Evolutionary conservation across 441 rosid genomes (phyloP).

Genomic region (Macaranga tanarius): DNA sequence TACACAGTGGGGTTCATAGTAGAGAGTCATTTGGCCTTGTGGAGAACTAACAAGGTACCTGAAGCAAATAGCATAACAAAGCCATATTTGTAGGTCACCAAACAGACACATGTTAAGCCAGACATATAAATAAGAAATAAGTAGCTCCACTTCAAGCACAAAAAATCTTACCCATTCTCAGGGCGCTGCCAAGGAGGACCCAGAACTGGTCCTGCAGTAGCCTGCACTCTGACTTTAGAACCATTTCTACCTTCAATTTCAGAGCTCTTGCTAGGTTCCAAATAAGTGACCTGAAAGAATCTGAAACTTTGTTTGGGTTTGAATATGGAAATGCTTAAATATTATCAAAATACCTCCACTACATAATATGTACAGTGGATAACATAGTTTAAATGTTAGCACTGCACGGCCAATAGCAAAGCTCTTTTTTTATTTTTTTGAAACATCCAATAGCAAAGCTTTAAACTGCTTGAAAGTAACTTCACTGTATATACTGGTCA

Average conservation of each 20-base stretch:
- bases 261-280: conserved; percentile 71
- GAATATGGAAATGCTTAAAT: conserved; percentile 2
- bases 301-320: conserved; percentile 21
- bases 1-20: conserved; percentile 88
- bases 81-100: not conserved
- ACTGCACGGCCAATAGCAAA: too few species aligned
- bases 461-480: not conserved
- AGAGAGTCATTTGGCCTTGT: conserved; percentile 57
- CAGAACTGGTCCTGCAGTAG: conserved; percentile 82
- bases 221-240: conserved; percentile 51
- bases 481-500: too few species aligned
- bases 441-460: too few species aligned
- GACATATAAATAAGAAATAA: not conserved
- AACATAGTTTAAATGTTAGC: not conserved
- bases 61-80: conserved; percentile 22
- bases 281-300: conserved; percentile 61
- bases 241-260: conserved; percentile 51
- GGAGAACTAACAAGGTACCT: conserved; percentile 66
- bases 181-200: conserved; percentile 99
- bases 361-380: not conserved
- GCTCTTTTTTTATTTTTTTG: too few species aligned
- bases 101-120: not conserved
- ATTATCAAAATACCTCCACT: not conserved
- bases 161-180: conserved; percentile 68
- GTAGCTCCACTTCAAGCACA: not conserved